These are phyloP conservation scores for Suillus luteus DNA, from an alignment of 768 basidiomycete genomes.

Conservation along the genomic window DNA sequence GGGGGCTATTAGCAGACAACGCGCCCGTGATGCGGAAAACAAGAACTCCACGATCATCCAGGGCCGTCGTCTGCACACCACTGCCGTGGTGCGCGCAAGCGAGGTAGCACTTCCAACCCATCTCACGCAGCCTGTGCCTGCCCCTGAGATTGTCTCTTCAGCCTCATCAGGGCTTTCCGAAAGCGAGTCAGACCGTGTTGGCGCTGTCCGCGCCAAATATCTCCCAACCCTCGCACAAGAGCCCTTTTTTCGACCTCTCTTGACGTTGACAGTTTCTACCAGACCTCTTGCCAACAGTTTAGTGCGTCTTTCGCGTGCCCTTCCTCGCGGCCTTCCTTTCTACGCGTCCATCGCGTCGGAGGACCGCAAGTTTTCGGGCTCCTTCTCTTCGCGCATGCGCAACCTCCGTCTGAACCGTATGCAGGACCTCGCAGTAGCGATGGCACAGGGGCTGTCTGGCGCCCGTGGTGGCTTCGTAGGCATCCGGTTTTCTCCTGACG, in stretches of 20 bases:
- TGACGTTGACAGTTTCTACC: constrained; percentile 43
- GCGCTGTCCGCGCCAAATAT: constrained; percentile 30
- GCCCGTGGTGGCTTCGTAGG: constrained; percentile 41
- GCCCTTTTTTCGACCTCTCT: constrained; percentile 44
- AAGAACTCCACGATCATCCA: constrained; percentile 10
- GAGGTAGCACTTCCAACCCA: constrained; percentile 7
- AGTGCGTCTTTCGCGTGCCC: constrained; percentile 34
- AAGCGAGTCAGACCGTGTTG: neutral
- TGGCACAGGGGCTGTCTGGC: constrained; percentile 37
- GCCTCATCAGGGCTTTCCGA: neutral
- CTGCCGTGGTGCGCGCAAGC: constrained; percentile 5
- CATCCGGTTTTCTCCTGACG: constrained; percentile 33
- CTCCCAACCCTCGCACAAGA: constrained; percentile 26
- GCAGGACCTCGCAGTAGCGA: constrained; percentile 28
- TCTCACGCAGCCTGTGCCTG: constrained; percentile 1
- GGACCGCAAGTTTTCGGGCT: constrained; percentile 36
- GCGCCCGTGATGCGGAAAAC: constrained; percentile 16
- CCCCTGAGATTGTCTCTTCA: neutral
- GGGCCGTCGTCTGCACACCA: constrained; percentile 27
- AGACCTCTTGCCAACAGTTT: constrained; percentile 42
- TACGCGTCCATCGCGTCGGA: constrained; percentile 33
- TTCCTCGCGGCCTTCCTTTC: constrained; percentile 39
- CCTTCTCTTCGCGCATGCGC: constrained; percentile 36
- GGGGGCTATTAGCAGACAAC: constrained; percentile 16
- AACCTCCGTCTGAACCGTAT: constrained; percentile 38